A percentile compares a stretch with the other conserved stretches of the same genome.
Evolutionary conservation across 2,329 filamentous ascomycete genomes (phyloP).

Genomic region (Nakataea oryzae): DNA sequence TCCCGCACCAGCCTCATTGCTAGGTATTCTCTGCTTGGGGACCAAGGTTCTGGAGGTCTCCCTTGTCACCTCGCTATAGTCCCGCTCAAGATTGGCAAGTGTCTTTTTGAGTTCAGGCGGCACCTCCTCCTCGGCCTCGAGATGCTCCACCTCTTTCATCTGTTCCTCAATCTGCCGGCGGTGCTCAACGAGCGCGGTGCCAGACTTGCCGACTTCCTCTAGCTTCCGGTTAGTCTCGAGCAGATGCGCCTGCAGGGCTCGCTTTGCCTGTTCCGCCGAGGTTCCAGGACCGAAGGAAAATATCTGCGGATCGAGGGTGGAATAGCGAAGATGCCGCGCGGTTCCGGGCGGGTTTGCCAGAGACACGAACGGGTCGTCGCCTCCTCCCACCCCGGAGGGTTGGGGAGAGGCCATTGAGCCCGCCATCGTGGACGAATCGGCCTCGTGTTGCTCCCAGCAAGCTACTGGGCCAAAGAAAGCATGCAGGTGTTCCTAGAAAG

Average conservation of each 20-base stretch:
- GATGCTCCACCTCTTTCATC: slow-evolving; percentile 72
- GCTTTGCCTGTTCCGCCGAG: slow-evolving; percentile 79
- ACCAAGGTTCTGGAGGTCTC: slow-evolving; percentile 85
- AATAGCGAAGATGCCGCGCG: slow-evolving; percentile 55
- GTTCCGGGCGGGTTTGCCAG: slow-evolving; percentile 23
- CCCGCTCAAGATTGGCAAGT: slow-evolving; percentile 78
- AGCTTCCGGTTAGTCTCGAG: slow-evolving; percentile 86
- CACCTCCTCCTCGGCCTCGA: slow-evolving; percentile 67
- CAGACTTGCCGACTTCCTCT: slow-evolving; percentile 82
- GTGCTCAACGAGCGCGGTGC: slow-evolving; percentile 79
- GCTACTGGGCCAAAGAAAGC: neutral
- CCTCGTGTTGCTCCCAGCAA: neutral
- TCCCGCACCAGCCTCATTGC: slow-evolving; percentile 45
- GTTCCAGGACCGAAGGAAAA: slow-evolving; percentile 67
- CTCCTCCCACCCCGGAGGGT: slow-evolving; percentile 25
- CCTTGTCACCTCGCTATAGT: slow-evolving; percentile 87
- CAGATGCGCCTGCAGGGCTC: slow-evolving; percentile 81
- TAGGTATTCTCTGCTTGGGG: slow-evolving; percentile 71
- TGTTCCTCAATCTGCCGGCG: slow-evolving; percentile 73
- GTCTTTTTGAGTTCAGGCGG: slow-evolving; percentile 73
- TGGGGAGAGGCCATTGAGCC: slow-evolving; percentile 13
- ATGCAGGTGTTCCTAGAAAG: neutral
- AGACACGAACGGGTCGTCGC: slow-evolving; percentile 49
- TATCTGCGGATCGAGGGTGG: slow-evolving; percentile 69
- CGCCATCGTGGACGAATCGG: slow-evolving; percentile 11